Base-by-base conservation (phyloP, 306 rosid genomes). In the Dicorynia guianensis region DNA sequence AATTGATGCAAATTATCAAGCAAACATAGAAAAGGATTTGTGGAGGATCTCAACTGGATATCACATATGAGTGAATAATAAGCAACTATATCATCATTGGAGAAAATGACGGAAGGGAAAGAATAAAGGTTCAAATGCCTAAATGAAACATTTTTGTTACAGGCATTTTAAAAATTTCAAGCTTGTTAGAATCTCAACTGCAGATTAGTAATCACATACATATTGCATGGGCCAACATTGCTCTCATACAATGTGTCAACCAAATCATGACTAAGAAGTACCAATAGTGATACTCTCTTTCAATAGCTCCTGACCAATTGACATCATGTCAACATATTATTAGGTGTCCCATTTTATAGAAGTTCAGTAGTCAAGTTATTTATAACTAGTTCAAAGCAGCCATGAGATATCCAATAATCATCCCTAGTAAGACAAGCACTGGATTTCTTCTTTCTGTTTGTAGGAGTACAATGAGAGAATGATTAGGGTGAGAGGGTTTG, bases 81-180 rank as follows among this genome's bases (percentile, higher is more conserved):
- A 63, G 46, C 70, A 74, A 39, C 39, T 53, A 43, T 38, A 36
- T 35, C 47, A 63, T 35, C 67, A 11, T 19, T 5, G 39, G 47
- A 55, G 13, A 71, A 77, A 73, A 64, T 25, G 56, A 76, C 18
- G 8, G 5, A 57, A 49, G 15, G 64, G 54, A 54, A 55, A 64
- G 47, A 48, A 8, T 3, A 78, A 72, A 53, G 13, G 36, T 14
- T 74, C 68, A 59, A 64, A 64, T 69, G 56, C 67, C 20, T 76
- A 63, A 33, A 71, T 64, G 40, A 72, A 74, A 52, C 20, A 63
- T 46, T 30, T 15, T 38, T 18, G 36, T 53, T 30, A 35, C 36
- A 7, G 2, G 20, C 52, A 49, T 20, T 17, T 25, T 13, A 6
- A 5, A 15, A 25, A 60, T 38, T 11, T 48, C 10, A 13, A 19